Percentiles rank a stretch among this genome's conserved stretches.
Evolutionary conservation across 441 rosid species (phyloP).

Genomic region (Adansonia madagascariensis): DNA sequence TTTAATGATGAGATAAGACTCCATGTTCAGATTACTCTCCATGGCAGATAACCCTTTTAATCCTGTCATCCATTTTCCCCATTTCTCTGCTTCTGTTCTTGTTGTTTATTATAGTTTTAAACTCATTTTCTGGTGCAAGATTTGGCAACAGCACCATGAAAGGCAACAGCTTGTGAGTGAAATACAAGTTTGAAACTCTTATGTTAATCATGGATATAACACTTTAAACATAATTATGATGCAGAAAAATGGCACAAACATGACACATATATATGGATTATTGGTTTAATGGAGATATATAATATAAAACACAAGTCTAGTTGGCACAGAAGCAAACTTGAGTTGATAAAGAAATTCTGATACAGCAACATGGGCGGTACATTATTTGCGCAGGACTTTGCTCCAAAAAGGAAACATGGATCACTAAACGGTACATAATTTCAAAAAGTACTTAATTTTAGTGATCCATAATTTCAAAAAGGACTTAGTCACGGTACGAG

Average conservation of each 20-base stretch:
- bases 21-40: background rate
- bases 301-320: too few relatives aligned
- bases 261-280: too few relatives aligned
- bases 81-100: background rate
- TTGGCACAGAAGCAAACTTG: too few relatives aligned
- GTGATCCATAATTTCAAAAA: too few relatives aligned
- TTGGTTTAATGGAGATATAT: too few relatives aligned
- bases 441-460: too few relatives aligned
- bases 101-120: background rate
- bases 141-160: background rate
- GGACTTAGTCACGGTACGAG: background rate
- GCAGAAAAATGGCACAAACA: too few relatives aligned
- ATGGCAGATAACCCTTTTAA: constrained; percentile 14
- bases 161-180: constrained; percentile 7
- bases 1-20: background rate
- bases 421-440: background rate
- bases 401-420: constrained; percentile 7
- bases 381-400: constrained; percentile 1
- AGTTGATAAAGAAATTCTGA: too few relatives aligned
- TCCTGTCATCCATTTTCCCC: background rate
- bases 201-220: too few relatives aligned
- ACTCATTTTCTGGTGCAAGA: background rate
- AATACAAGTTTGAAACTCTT: constrained; percentile 7
- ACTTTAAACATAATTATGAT: too few relatives aligned
- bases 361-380: background rate